A percentile compares a stretch with the other conserved stretches of the same genome.
phyloP scores from a whole-genome alignment of 2,329 filamentous ascomycete species.

The Chaetomiaceae sp. region DNA sequence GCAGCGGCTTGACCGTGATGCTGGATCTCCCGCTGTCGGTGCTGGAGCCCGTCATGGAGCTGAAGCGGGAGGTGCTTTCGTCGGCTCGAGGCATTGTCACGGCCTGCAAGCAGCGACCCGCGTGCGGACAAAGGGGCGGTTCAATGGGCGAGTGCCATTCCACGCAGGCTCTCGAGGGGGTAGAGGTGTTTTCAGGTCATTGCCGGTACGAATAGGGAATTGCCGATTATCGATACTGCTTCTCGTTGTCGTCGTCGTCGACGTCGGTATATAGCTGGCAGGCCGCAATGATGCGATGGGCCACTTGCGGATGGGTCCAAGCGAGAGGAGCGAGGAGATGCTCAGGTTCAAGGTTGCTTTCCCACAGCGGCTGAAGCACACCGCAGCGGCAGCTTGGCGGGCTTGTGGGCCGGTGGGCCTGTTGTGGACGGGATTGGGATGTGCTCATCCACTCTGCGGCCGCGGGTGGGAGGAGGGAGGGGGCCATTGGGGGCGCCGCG shows the following conservation, averaged over 20 bases:
- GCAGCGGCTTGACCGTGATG: conserved; percentile 56
- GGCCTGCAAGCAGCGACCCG: conserved; percentile 23
- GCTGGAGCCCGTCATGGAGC: conserved; percentile 61
- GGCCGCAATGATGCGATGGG: conserved; percentile 11
- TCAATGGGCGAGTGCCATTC: conserved; percentile 21
- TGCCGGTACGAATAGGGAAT: conserved; percentile 3
- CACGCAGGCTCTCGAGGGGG: conserved; percentile 13
- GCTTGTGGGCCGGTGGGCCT: conserved; percentile 10
- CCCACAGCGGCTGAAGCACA: neutral
- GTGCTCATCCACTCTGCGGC: neutral
- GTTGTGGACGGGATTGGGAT: neutral
- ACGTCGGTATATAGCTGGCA: neutral
- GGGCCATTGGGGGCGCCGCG: neutral
- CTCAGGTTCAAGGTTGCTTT: neutral
- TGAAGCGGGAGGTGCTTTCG: conserved; percentile 58
- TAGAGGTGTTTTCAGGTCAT: conserved; percentile 22
- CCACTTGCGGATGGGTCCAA: neutral
- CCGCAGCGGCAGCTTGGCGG: conserved; percentile 1
- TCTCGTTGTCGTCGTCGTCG: neutral
- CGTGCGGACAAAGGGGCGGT: conserved; percentile 19
- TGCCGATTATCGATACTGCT: neutral
- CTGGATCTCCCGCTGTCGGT: conserved; percentile 63
- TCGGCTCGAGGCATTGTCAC: conserved; percentile 66
- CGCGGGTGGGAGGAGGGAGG: neutral
- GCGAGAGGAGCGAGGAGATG: conserved; percentile 16